Base-by-base conservation (phyloP, 2,329 filamentous ascomycete species). In the Alternaria incomplexa region DNA sequence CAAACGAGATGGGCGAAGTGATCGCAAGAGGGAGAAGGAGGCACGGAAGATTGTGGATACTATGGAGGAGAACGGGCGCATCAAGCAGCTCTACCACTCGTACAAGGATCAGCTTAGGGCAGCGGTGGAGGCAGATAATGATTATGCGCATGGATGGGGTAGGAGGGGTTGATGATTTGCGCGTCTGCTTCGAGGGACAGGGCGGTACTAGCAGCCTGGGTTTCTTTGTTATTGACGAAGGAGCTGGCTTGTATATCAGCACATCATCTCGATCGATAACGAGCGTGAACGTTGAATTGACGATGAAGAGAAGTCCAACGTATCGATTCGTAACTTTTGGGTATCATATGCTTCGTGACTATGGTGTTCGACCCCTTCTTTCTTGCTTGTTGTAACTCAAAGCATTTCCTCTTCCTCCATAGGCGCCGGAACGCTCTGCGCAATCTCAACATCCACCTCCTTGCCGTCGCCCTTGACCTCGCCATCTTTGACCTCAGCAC, bases 41-140 rank as follows among this genome's bases (percentile, higher is more conserved):
- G 90, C 90, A 1, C 86, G 90, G 59, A 81, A 83, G 52, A 85
- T 93, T 25, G 85, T 91, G 4, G 87, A 90, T 63, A 77, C 75
- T 2, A 93, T 93, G 91, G 83, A 86, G 60, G 76, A 80, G 11
- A 81, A 79, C 1, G 86, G 87, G 3, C 85, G 89, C 69, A 83
- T 93, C 25, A 85, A 83, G 67, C 83, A 82, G 20, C 79, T 95
- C 13, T 93, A 89, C 78, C 79, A 81, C 10, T 86, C 90, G 57
- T 94, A 93, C 70, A 89, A 89, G 77, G 81, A 83, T 2, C 87
- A 85, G 66, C 80, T 92, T 3, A 62, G 68, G 25, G 76, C 67
- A 56, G 77, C 77, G 17, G 22, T 73, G 5, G 75, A 78, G 59
- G 70, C 69, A 12, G 62, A 65, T n/a, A 77, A 78, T 56, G 48